Percentiles rank a stretch among this genome's conserved stretches.
These are phyloP conservation scores for Malus asiatica DNA, from an alignment of 306 rosid genomes.

Conservation along the genomic window DNA sequence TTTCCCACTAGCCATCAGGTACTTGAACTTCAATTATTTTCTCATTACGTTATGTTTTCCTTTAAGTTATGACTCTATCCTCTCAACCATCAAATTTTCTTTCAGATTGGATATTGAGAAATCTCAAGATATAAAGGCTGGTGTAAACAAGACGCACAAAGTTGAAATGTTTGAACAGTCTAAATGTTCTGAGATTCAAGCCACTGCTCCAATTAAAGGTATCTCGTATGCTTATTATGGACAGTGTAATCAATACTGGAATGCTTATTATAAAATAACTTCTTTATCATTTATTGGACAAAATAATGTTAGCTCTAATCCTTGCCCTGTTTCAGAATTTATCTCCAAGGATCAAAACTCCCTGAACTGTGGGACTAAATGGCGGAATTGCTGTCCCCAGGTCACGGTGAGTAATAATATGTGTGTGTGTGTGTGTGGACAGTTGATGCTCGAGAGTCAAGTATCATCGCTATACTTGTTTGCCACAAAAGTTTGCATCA, in stretches of 20 bases:
- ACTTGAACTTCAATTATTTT: conserved; percentile 9
- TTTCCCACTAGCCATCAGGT: conserved; percentile 36
- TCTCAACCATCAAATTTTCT: conserved; percentile 15
- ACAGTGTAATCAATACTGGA: neutral
- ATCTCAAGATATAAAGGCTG: conserved; percentile 31
- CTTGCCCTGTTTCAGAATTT: conserved; percentile 37
- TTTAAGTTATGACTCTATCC: conserved; percentile 10
- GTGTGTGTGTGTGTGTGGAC: neutral
- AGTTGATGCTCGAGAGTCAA: conserved; percentile 3
- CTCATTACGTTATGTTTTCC: neutral
- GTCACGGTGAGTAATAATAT: conserved; percentile 38
- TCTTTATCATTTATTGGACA: conserved; percentile 5
- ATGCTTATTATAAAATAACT: conserved; percentile 6
- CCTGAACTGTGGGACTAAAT: conserved; percentile 44
- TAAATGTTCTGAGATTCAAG: conserved; percentile 26
- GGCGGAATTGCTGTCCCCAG: conserved; percentile 54
- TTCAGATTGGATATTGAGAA: conserved; percentile 34
- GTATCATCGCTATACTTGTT: conserved; percentile 3
- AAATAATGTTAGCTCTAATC: conserved; percentile 1
- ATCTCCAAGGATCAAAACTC: conserved; percentile 46
- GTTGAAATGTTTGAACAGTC: conserved; percentile 24
- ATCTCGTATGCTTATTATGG: neutral
- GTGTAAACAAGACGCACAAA: conserved; percentile 17
- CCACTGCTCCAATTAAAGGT: conserved; percentile 43
- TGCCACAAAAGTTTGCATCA: conserved; percentile 10